These are phyloP conservation scores for Linnemannia schmuckeri DNA, from an alignment of 192 early-diverging fungal genomes.

Conservation along the genomic window DNA sequence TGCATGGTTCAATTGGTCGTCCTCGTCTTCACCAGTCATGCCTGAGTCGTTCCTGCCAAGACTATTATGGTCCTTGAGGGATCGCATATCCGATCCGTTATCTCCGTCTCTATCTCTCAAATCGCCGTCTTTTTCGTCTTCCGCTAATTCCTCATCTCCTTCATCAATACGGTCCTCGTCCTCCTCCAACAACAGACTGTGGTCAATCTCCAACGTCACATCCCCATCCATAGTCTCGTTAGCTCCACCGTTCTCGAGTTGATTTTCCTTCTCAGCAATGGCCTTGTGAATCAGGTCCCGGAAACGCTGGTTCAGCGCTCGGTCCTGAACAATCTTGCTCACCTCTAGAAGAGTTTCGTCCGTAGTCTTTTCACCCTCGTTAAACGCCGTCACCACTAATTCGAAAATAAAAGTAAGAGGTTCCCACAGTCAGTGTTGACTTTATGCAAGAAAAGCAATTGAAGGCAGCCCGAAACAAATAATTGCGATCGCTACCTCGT, in stretches of 20 bases:
- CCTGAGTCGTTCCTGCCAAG: neutral
- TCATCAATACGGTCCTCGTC: slow-evolving; percentile 8
- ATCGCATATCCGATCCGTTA: neutral
- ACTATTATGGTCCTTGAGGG: neutral
- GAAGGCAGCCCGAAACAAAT: neutral
- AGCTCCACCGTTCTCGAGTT: slow-evolving; percentile 19
- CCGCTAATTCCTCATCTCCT: neutral
- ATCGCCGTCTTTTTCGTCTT: neutral
- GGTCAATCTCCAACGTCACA: slow-evolving; percentile 43
- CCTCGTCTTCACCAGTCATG: neutral
- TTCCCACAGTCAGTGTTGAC: neutral
- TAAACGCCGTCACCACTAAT: slow-evolving; percentile 48
- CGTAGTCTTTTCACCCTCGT: slow-evolving; percentile 53
- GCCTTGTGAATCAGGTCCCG: slow-evolving; percentile 48
- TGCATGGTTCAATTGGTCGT: neutral
- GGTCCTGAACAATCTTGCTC: slow-evolving; percentile 45
- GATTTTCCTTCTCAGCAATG: slow-evolving; percentile 48
- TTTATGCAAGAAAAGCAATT: neutral
- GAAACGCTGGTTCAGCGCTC: slow-evolving; percentile 37
- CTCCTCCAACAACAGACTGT: slow-evolving; percentile 31
- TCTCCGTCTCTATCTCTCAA: neutral
- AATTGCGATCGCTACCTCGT: slow-evolving; percentile 25
- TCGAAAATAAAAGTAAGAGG: neutral
- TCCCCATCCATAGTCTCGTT: slow-evolving; percentile 42
- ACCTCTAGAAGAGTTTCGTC: slow-evolving; percentile 49